Conservation (phyloP, 2,329 filamentous ascomycete genomes). For the Penicillium sp. region DNA sequence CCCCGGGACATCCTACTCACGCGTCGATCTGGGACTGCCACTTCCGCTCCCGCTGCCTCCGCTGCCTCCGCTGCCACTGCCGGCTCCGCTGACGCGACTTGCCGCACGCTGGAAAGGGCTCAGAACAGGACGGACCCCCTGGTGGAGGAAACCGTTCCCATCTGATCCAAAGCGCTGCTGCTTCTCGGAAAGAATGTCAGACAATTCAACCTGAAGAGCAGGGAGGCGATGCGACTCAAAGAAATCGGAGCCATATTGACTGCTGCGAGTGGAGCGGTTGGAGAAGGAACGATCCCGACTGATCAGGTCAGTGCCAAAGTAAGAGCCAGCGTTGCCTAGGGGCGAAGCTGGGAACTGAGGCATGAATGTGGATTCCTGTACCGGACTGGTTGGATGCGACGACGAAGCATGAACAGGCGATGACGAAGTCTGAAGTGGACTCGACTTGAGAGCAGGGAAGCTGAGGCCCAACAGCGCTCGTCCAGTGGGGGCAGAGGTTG, state of each 20-base stretch:
- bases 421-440: constrained; percentile 38
- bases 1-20: constrained; percentile 30
- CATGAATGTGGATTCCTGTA: constrained; percentile 33
- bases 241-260: constrained; percentile 39
- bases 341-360: constrained; percentile 39
- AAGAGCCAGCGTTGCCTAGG: constrained; percentile 32
- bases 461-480: constrained; percentile 40
- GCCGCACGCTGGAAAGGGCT: constrained; percentile 45
- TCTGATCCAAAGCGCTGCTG: constrained; percentile 36
- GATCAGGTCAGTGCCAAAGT: constrained; percentile 35
- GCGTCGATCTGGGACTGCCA: constrained; percentile 43
- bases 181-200: constrained; percentile 35
- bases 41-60: constrained; percentile 43
- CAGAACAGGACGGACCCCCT: constrained; percentile 39
- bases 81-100: constrained; percentile 53
- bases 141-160: constrained; percentile 36
- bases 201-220: constrained; percentile 35
- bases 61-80: constrained; percentile 46
- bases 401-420: constrained; percentile 36
- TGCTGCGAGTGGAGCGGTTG: constrained; percentile 44
- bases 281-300: constrained; percentile 46
- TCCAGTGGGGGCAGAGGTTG: constrained; percentile 32
- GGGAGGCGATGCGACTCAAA: constrained; percentile 33
- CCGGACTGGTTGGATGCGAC: constrained; percentile 39
- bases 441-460: constrained; percentile 39